Base-by-base conservation (phyloP, 2,329 filamentous ascomycete genomes). In the Ustulina deusta region DNA sequence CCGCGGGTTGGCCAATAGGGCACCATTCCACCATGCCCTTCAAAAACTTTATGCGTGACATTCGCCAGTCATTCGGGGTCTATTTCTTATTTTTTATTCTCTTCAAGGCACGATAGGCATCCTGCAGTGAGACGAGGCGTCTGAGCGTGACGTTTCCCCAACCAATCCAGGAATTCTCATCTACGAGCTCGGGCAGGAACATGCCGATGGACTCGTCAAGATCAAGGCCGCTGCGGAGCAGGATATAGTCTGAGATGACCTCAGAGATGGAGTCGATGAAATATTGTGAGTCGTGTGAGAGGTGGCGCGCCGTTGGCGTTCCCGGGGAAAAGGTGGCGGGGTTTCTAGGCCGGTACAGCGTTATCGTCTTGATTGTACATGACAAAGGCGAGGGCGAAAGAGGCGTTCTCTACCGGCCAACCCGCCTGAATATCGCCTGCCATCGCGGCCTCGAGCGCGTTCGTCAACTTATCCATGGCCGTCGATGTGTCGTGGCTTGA, bases 191-290 rank as follows among this genome's bases (percentile, higher is more conserved):
- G 4, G 44, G 54, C 10, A 64, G 22, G 40, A 42, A 64, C 3
- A 11, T 25, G 2, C 17, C 54, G 17, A 64, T 32, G 2, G 54
- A 52, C 34, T 44, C 48, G 6, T 64, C 61, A 6, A 64, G 20
- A 17, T 52, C 46, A 7, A 64, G 11, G 0, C 25, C 54, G 29
- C 61, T 64, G 3, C n/a, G 25, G 3, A 64, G 46, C 6, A 64
- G 36, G 27, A 64, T 59, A n/a, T 64, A 64, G 20, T 64, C 61
- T 13, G 61, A 51, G 20, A 64, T 27, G 3, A 59, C 61, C 46
- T 64, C 59, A 1, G 54, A 52, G 6, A 64, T 34, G 6, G 54
- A 58, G 1, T 46, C 61, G 9, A 64, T 36, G 1, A 64, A 20
- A 34, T 58, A 64, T 34, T 64, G 61, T 25, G 54, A 64, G 36